Conservation (phyloP, 2,329 filamentous ascomycete genomes). For the Plenodomus lindquistii region DNA sequence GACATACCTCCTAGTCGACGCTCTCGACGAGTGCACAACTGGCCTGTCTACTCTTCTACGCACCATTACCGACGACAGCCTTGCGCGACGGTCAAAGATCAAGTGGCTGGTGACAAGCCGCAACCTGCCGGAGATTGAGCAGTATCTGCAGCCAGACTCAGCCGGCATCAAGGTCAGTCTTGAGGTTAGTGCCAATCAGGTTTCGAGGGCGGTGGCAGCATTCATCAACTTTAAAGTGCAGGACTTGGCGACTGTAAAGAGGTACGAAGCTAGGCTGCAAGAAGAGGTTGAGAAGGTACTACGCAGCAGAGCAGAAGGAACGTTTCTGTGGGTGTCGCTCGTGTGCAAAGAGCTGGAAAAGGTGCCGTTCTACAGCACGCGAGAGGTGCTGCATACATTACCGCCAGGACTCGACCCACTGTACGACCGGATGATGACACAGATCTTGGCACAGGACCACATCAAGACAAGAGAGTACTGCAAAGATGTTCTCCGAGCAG, state of each 20-base stretch:
- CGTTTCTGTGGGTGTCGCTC: conserved; percentile 51
- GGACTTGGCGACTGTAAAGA: no score
- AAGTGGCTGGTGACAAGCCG: conserved; percentile 45
- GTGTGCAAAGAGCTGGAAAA: no score
- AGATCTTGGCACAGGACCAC: conserved; percentile 3
- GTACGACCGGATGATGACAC: conserved; percentile 46
- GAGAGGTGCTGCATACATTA: conserved; percentile 9
- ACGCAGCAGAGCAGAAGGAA: conserved; percentile 41
- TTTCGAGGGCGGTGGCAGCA: no score
- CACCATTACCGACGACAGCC: conserved; percentile 1
- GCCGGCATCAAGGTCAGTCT: no score
- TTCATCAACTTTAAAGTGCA: no score
- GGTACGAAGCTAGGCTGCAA: no score
- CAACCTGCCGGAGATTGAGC: conserved; percentile 44
- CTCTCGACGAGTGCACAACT: conserved; percentile 16
- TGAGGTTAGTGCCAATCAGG: no score
- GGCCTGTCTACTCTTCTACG: conserved; percentile 5
- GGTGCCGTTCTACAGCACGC: no score
- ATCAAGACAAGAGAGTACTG: background rate
- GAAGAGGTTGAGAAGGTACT: conserved; percentile 2
- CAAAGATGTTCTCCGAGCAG: no score
- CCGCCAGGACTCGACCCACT: conserved; percentile 44
- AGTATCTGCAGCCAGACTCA: conserved; percentile 17
- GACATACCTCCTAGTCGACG: conserved; percentile 16
- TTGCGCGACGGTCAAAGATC: conserved; percentile 8